A percentile compares a stretch with the other conserved stretches of the same genome.
Conservation (phyloP, 768 basidiomycete species). For the Coprinopsis marcescibilis region DNA sequence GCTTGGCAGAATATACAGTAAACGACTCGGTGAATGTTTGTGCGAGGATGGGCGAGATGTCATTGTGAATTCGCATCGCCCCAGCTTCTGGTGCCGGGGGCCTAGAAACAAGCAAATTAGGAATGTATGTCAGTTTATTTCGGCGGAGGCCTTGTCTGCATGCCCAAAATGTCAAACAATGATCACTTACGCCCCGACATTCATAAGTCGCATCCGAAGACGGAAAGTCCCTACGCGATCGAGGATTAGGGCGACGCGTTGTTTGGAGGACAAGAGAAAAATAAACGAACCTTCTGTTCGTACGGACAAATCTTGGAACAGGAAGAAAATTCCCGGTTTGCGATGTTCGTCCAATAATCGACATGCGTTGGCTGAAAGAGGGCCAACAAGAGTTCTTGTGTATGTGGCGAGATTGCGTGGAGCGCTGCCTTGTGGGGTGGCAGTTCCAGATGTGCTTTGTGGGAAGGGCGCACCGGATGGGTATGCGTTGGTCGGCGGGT, state of each 20-base stretch:
- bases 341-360: constrained; percentile 81
- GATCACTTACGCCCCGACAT: constrained; percentile 79
- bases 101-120: constrained; percentile 29
- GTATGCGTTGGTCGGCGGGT: constrained; percentile 1
- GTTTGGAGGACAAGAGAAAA: too few species aligned
- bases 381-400: constrained; percentile 86
- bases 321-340: constrained; percentile 85
- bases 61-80: constrained; percentile 58
- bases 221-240: constrained; percentile 83
- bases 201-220: constrained; percentile 82
- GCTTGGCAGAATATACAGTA: constrained; percentile 86
- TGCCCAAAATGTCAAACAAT: constrained; percentile 6
- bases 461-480: not conserved
- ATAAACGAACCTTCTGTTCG: constrained; percentile 72
- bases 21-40: constrained; percentile 81
- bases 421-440: constrained; percentile 2
- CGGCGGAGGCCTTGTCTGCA: not conserved
- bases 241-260: too few species aligned
- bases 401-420: constrained; percentile 35
- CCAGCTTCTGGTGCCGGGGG: constrained; percentile 70
- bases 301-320: constrained; percentile 91
- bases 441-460: constrained; percentile 4
- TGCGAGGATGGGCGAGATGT: constrained; percentile 72
- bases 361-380: constrained; percentile 81
- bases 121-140: not conserved